phyloP scores from a whole-genome alignment of 805 yeast genomes.

The Grigorovia humatica region DNA sequence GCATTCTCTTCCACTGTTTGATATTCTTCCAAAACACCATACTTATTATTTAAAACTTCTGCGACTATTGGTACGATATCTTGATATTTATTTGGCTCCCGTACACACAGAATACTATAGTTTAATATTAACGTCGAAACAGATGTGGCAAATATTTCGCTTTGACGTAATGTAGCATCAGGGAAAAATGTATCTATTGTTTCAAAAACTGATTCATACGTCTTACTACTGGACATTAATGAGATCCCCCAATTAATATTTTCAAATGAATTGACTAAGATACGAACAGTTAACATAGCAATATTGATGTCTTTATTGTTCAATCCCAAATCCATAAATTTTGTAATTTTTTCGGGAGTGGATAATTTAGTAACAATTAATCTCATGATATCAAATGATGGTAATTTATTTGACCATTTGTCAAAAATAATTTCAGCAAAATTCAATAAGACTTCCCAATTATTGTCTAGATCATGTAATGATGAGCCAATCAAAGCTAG shows the following conservation, averaged over 20 bases:
- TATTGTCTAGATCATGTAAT: slow-evolving; percentile 22
- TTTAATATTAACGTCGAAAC: slow-evolving; percentile 42
- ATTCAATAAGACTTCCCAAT: slow-evolving; percentile 28
- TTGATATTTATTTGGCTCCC: slow-evolving; percentile 16
- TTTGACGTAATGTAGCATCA: slow-evolving; percentile 19
- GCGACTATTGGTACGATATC: slow-evolving; percentile 26
- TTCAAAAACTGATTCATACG: slow-evolving; percentile 33
- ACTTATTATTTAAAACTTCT: slow-evolving; percentile 22
- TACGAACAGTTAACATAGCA: slow-evolving; percentile 46
- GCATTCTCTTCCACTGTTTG: slow-evolving; percentile 50
- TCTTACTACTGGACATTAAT: slow-evolving; percentile 27
- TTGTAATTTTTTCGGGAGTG: slow-evolving; percentile 31
- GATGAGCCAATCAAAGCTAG: slow-evolving; percentile 26
- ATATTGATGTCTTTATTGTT: slow-evolving; percentile 18
- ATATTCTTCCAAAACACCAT: slow-evolving; percentile 22
- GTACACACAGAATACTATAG: slow-evolving; percentile 33
- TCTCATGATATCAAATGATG: slow-evolving; percentile 54
- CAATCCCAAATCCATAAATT: slow-evolving; percentile 35
- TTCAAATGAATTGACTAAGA: slow-evolving; percentile 43
- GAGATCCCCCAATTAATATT: slow-evolving; percentile 39
- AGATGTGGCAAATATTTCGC: slow-evolving; percentile 31
- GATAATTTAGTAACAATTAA: slow-evolving; percentile 35
- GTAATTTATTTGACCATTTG: slow-evolving; percentile 41
- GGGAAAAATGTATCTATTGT: slow-evolving; percentile 25
- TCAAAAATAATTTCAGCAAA: slow-evolving; percentile 32